Evolutionary conservation across 352 stramenopile species (phyloP).

Genomic region (Elongisporangium undulatum): DNA sequence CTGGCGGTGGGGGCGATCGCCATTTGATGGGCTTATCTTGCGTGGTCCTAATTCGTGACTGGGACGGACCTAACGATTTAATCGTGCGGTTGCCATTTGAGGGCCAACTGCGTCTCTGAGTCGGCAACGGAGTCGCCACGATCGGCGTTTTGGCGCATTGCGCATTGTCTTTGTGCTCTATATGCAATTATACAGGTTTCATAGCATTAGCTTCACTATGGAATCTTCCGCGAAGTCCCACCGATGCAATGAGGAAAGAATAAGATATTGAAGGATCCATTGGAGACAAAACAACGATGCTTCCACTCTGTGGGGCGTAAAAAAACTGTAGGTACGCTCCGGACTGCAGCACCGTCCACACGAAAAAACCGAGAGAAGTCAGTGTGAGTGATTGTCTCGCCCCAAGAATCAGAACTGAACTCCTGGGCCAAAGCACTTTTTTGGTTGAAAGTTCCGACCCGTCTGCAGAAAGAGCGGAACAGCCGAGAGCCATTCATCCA

Average conservation of each 20-base stretch:
- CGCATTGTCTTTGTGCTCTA: not conserved
- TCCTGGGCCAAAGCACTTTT: not conserved
- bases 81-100: not conserved
- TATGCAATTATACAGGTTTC: not conserved
- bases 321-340: not conserved
- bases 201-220: not conserved
- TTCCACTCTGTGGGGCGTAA: not conserved
- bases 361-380: not conserved
- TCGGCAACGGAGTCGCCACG: not conserved
- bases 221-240: not conserved
- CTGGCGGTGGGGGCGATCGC: slow-evolving; percentile 1
- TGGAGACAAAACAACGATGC: slow-evolving; percentile 1
- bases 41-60: not conserved
- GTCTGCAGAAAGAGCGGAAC: not conserved
- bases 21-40: slow-evolving; percentile 2
- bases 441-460: not conserved
- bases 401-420: not conserved
- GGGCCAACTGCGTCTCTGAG: not conserved
- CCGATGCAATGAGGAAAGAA: not conserved
- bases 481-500: not conserved
- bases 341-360: not conserved
- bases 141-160: not conserved
- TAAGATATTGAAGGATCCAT: not conserved
- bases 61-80: not conserved
- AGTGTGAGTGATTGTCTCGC: not conserved